These are phyloP conservation scores for Cutaneotrichosporon sp. DNA, from an alignment of 1,284 basidiomycete genomes.

Conservation along the genomic window DNA sequence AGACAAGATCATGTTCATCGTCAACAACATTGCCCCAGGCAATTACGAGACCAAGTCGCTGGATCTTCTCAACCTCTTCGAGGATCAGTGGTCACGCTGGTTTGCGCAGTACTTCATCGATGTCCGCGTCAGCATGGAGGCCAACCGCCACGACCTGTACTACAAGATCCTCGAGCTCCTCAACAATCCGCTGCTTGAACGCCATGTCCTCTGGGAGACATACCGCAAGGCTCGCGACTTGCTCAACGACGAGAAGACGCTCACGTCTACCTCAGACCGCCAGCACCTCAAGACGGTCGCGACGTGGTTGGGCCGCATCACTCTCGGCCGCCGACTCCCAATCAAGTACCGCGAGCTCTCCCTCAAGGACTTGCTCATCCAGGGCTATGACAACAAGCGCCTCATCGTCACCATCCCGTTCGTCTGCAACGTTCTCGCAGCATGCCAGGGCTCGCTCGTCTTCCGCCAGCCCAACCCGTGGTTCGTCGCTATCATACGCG, in stretches of 20 bases:
- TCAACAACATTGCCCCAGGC: constrained; percentile 94
- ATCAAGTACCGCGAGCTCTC: constrained; percentile 91
- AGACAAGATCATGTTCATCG: constrained; percentile 94
- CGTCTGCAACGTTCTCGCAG: constrained; percentile 94
- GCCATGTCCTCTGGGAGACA: constrained; percentile 89
- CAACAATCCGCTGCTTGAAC: constrained; percentile 64
- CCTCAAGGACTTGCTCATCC: constrained; percentile 92
- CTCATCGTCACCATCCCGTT: constrained; percentile 96
- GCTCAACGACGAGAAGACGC: constrained; percentile 88
- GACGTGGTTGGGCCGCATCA: constrained; percentile 91
- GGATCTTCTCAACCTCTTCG: constrained; percentile 79
- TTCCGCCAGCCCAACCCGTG: constrained; percentile 98
- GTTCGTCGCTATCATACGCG: constrained; percentile 90
- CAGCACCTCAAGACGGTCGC: constrained; percentile 89
- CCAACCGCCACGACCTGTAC: constrained; percentile 95
- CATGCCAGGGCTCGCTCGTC: constrained; percentile 81
- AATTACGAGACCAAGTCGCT: constrained; percentile 85
- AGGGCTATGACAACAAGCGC: constrained; percentile 90
- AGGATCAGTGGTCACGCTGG: constrained; percentile 83
- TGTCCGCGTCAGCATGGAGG: constrained; percentile 92
- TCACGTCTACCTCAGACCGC: constrained; percentile 80
- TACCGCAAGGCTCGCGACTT: constrained; percentile 79
- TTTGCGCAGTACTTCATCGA: constrained; percentile 97
- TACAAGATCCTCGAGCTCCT: constrained; percentile 87
- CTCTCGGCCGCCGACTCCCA: constrained; percentile 85